Percentiles rank a stretch among this genome's conserved stretches.
These are phyloP conservation scores for Isabelozyma pseudorhagii DNA, from an alignment of 805 yeast genomes.

Conservation along the genomic window DNA sequence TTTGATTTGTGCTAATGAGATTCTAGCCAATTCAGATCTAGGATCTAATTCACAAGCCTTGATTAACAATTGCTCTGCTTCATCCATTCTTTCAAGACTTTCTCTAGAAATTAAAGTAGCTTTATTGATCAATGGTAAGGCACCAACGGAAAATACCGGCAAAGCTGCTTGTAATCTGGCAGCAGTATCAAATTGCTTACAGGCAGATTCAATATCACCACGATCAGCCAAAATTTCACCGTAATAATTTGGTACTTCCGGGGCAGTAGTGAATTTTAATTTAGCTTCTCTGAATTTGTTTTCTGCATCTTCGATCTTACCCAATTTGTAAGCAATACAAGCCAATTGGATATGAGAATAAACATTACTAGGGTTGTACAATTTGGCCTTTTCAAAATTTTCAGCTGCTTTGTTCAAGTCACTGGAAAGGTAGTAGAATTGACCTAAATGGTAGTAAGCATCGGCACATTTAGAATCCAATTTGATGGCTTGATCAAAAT, in stretches of 20 bases:
- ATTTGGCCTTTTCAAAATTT: constrained; percentile 74
- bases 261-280: constrained; percentile 74
- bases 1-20: constrained; percentile 88
- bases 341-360: constrained; percentile 91
- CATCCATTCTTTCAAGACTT: constrained; percentile 43
- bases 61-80: constrained; percentile 63
- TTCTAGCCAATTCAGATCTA: constrained; percentile 81
- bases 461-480: constrained; percentile 74
- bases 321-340: constrained; percentile 82
- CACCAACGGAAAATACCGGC: constrained; percentile 74
- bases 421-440: constrained; percentile 77
- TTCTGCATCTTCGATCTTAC: constrained; percentile 57
- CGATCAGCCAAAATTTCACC: constrained; percentile 90
- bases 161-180: constrained; percentile 73
- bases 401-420: constrained; percentile 69
- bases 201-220: constrained; percentile 68
- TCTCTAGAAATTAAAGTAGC: constrained; percentile 68
- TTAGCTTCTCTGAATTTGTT: constrained; percentile 66
- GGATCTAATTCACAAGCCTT: constrained; percentile 84
- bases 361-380: constrained; percentile 69
- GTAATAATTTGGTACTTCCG: constrained; percentile 92
- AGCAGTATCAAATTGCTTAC: constrained; percentile 82
- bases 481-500: constrained; percentile 69
- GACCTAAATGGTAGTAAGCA: constrained; percentile 91
- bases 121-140: constrained; percentile 85